These are phyloP conservation scores for Medicago ruthenica DNA, from an alignment of 306 rosid species.

Conservation along the genomic window DNA sequence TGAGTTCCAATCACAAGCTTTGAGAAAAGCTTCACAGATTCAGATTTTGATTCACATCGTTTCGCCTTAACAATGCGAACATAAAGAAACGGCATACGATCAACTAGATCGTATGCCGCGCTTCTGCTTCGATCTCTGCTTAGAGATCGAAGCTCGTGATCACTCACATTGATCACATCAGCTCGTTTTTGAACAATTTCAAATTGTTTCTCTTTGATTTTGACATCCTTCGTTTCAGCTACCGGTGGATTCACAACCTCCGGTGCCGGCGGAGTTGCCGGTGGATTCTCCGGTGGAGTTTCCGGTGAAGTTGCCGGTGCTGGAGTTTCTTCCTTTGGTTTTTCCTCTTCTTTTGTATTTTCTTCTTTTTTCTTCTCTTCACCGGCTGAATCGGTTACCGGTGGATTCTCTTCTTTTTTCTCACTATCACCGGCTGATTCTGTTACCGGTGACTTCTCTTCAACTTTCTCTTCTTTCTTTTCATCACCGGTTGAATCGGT, in stretches of 20 bases:
- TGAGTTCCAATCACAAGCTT: constrained; percentile 87
- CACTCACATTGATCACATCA: constrained; percentile 45
- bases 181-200: constrained; percentile 33
- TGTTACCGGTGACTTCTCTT: constrained; percentile 42
- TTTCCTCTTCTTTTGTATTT: constrained; percentile 39
- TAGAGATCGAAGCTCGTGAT: constrained; percentile 62
- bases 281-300: neutral
- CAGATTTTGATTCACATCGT: constrained; percentile 16
- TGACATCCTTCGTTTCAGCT: constrained; percentile 49
- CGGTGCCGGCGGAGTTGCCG: neutral
- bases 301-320: neutral
- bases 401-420: constrained; percentile 38
- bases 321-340: constrained; percentile 41
- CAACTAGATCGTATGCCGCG: constrained; percentile 66
- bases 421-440: constrained; percentile 27
- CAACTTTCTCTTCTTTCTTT: constrained; percentile 36
- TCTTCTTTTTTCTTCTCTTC: constrained; percentile 45
- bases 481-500: constrained; percentile 32
- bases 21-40: constrained; percentile 42
- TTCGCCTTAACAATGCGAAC: constrained; percentile 77
- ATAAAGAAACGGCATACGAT: constrained; percentile 73
- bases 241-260: constrained; percentile 55
- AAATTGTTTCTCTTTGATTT: constrained; percentile 32
- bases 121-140: constrained; percentile 57
- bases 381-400: neutral